Conservation (phyloP, 352 stramenopile species). For the Pythium insidiosum region DNA sequence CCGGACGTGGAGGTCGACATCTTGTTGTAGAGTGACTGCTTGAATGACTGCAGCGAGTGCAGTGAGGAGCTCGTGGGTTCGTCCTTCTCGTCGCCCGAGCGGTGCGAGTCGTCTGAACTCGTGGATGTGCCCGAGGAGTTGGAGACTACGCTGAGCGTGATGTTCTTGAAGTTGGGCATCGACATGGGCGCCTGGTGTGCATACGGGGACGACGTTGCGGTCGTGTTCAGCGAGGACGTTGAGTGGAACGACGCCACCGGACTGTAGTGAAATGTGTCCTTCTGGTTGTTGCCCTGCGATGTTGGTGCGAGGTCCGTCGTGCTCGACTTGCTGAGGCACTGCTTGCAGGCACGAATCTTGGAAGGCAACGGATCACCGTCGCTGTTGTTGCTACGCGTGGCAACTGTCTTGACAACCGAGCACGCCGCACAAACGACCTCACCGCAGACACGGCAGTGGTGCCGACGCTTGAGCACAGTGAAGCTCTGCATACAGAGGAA, state of each 20-base stretch:
- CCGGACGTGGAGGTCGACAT: conserved; percentile 12
- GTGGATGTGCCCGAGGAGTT: conserved; percentile 19
- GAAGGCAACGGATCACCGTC: conserved; percentile 27
- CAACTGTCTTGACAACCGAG: conserved; percentile 69
- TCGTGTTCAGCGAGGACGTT: background rate
- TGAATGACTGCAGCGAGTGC: conserved; percentile 8
- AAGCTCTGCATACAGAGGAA: conserved; percentile 76
- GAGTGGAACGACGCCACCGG: background rate
- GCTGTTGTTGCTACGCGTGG: conserved; percentile 4
- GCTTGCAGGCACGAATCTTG: conserved; percentile 77
- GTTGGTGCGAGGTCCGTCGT: conserved; percentile 11
- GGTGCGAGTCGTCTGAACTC: conserved; percentile 18
- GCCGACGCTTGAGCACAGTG: conserved; percentile 68
- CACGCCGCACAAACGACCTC: conserved; percentile 81
- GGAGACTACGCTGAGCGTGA: conserved; percentile 18
- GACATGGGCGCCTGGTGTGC: conserved; percentile 1
- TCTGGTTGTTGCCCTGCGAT: background rate
- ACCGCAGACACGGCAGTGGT: conserved; percentile 83
- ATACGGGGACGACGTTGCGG: background rate
- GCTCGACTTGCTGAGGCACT: conserved; percentile 58
- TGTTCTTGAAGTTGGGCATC: conserved; percentile 19
- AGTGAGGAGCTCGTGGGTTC: conserved; percentile 1
- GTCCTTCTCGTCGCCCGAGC: conserved; percentile 14
- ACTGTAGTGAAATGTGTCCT: background rate
- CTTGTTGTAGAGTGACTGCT: conserved; percentile 17